Percentiles rank a stretch among this genome's conserved stretches.
Conservation (phyloP, 441 rosid species). For the Gossypium gossypioides region DNA sequence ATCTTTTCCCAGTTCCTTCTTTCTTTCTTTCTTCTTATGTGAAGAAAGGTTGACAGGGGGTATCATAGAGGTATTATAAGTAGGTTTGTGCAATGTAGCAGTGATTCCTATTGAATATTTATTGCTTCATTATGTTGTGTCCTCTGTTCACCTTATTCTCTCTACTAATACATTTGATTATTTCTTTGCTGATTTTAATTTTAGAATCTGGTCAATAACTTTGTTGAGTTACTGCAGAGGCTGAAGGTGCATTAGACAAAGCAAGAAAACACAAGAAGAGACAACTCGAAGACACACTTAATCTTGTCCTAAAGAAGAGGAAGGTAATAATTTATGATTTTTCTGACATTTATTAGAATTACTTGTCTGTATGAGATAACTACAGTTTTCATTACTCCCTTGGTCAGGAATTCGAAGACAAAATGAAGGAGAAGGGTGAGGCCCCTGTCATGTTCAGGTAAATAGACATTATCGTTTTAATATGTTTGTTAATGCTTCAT, state of each 20-base stretch:
- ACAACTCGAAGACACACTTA: conserved; percentile 90
- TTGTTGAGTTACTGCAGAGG: conserved; percentile 49
- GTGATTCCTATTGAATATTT: not conserved
- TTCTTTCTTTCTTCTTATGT: not conserved
- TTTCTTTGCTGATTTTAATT: conserved; percentile 8
- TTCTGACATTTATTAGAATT: conserved; percentile 7
- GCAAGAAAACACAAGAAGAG: conserved; percentile 98
- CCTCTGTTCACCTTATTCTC: not conserved
- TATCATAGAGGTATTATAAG: not conserved
- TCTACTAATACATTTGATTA: not conserved
- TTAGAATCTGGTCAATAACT: not conserved
- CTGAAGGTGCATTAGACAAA: conserved; percentile 96
- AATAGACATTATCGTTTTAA: not conserved
- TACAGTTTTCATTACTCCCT: conserved; percentile 1
- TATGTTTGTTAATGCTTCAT: conserved; percentile 1
- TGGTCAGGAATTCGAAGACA: conserved; percentile 73
- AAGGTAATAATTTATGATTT: conserved; percentile 39
- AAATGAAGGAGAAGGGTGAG: conserved; percentile 92
- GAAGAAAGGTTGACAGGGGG: not conserved
- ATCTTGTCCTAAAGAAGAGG: conserved; percentile 80
- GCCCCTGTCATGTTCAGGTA: conserved; percentile 95
- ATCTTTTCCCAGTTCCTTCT: not conserved
- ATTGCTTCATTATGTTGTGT: not conserved
- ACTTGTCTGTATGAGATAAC: conserved; percentile 4
- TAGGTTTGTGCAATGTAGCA: not conserved